Evolutionary conservation across 257 asterid genomes (phyloP).

Genomic region (Osmanthus fragrans): DNA sequence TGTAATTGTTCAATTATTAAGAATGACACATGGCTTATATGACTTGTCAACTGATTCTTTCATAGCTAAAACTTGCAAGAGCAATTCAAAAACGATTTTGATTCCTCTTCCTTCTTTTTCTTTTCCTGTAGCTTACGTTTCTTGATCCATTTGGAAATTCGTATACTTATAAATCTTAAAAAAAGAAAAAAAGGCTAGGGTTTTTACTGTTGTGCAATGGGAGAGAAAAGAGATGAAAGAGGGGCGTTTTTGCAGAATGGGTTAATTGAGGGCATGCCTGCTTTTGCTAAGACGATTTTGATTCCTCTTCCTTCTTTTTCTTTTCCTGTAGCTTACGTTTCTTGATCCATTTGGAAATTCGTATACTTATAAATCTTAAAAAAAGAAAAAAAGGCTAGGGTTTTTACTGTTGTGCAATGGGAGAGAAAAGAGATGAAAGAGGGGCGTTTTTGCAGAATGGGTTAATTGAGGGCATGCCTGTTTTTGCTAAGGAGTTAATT

Average conservation of each 20-base stretch:
- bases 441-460: constrained; percentile 36
- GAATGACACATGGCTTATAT: too few species aligned
- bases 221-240: constrained; percentile 43
- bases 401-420: constrained; percentile 40
- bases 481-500: constrained; percentile 71
- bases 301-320: too few species aligned
- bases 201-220: constrained; percentile 40
- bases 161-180: constrained; percentile 3
- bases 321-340: constrained; percentile 6
- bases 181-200: constrained; percentile 6
- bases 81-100: too few species aligned
- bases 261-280: too few species aligned
- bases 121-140: constrained; percentile 6
- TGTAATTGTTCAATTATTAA: too few species aligned
- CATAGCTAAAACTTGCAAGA: too few species aligned
- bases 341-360: neutral
- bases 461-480: constrained; percentile 59
- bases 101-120: too few species aligned
- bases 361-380: constrained; percentile 3
- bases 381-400: constrained; percentile 6
- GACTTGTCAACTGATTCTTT: too few species aligned
- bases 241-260: too few species aligned
- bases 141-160: neutral
- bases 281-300: too few species aligned
- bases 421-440: constrained; percentile 42